phyloP scores from a whole-genome alignment of 495 filamentous ascomycete species.

The Pyrenopolyporus hunteri region DNA sequence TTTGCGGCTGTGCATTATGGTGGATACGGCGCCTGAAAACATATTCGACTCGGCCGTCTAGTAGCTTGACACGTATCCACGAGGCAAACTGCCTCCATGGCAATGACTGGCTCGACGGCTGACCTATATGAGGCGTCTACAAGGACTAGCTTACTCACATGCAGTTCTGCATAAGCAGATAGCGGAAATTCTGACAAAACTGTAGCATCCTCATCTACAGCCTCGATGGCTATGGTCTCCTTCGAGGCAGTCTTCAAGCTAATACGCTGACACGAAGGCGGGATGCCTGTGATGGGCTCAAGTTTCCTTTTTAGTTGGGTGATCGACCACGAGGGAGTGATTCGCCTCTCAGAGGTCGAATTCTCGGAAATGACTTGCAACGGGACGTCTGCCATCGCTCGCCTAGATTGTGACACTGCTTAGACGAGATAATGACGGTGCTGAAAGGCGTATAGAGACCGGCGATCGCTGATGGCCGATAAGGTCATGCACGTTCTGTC shows the following conservation, averaged over 20 bases:
- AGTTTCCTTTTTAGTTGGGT: slow-evolving; percentile 84
- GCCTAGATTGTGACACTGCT: slow-evolving; percentile 44
- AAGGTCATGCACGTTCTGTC: not conserved
- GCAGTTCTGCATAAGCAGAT: slow-evolving; percentile 74
- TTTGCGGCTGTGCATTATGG: slow-evolving; percentile 8
- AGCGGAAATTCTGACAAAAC: slow-evolving; percentile 67
- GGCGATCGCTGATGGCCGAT: slow-evolving; percentile 18
- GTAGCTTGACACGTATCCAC: slow-evolving; percentile 23
- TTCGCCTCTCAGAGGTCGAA: slow-evolving; percentile 78
- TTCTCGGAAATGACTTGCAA: slow-evolving; percentile 82
- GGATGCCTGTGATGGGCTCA: slow-evolving; percentile 91
- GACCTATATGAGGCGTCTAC: slow-evolving; percentile 3
- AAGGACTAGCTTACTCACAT: slow-evolving; percentile 61
- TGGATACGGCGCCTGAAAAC: slow-evolving; percentile 3
- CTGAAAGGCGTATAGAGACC: slow-evolving; percentile 27
- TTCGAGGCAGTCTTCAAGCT: slow-evolving; percentile 64
- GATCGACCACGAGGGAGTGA: slow-evolving; percentile 93
- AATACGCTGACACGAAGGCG: slow-evolving; percentile 78
- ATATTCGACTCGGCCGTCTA: slow-evolving; percentile 1
- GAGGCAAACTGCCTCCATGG: slow-evolving; percentile 1
- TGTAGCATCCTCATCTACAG: slow-evolving; percentile 69
- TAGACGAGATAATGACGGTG: slow-evolving; percentile 27
- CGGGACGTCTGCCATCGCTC: slow-evolving; percentile 78
- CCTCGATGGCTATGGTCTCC: slow-evolving; percentile 62
- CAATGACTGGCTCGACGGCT: slow-evolving; percentile 5